Evolutionary conservation across 352 stramenopile species (phyloP).

Genomic region (Globisporangium iwayamae): DNA sequence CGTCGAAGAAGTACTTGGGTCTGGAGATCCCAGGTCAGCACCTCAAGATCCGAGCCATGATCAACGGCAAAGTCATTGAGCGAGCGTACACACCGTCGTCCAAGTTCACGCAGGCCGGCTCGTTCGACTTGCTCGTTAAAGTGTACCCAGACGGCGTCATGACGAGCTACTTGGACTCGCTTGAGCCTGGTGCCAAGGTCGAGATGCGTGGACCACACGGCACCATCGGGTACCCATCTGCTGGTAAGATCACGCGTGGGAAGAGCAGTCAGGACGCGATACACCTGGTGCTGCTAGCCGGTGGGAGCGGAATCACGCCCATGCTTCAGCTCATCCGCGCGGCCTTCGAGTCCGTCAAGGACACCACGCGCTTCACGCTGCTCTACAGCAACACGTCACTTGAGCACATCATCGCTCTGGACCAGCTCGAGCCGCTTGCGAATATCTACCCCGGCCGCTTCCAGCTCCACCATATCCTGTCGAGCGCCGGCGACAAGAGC

Average conservation of each 20-base stretch:
- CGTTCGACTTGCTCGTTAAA: constrained; percentile 76
- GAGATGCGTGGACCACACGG: constrained; percentile 78
- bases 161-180: constrained; percentile 60
- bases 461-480: constrained; percentile 65
- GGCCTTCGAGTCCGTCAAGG: constrained; percentile 50
- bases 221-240: constrained; percentile 50
- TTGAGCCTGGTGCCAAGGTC: constrained; percentile 49
- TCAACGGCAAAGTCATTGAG: constrained; percentile 75
- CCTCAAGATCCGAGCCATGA: constrained; percentile 73
- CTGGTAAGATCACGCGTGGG: constrained; percentile 44
- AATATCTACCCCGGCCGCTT: constrained; percentile 77
- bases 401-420: constrained; percentile 63
- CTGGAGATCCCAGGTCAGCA: constrained; percentile 73
- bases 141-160: constrained; percentile 74
- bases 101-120: constrained; percentile 56
- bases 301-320: constrained; percentile 72
- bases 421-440: constrained; percentile 67
- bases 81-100: constrained; percentile 76
- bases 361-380: constrained; percentile 64
- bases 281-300: constrained; percentile 76
- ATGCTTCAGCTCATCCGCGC: constrained; percentile 82
- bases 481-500: constrained; percentile 34
- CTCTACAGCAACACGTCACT: constrained; percentile 74
- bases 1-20: constrained; percentile 54
- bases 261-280: constrained; percentile 40